Evolutionary conservation across 257 asterid species (phyloP).

Genomic region (Gentiana straminea): DNA sequence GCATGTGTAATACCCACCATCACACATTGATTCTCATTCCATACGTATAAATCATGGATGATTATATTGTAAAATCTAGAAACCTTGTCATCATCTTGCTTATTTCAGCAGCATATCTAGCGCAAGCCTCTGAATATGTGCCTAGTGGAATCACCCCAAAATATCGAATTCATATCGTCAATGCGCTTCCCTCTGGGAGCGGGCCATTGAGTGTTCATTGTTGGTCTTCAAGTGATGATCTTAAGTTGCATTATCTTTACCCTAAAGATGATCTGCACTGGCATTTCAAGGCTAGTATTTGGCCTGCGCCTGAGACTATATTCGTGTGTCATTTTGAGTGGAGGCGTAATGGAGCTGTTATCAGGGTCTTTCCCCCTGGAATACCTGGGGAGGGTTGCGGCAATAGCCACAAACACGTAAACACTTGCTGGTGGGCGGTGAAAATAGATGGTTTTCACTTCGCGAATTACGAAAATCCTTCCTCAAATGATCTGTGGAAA

Average conservation of each 20-base stretch:
- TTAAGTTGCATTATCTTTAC: neutral
- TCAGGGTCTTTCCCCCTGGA: neutral
- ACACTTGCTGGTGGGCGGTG: neutral
- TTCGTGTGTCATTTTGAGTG: neutral
- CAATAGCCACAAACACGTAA: neutral
- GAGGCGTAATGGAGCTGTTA: neutral
- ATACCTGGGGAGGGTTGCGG: neutral
- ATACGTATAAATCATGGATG: too few relatives aligned
- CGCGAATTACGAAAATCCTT: neutral
- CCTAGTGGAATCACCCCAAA: too few relatives aligned
- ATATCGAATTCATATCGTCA: neutral
- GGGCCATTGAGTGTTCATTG: neutral
- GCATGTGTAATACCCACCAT: too few relatives aligned
- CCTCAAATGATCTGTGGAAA: neutral
- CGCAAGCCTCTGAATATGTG: too few relatives aligned
- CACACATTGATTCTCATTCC: too few relatives aligned
- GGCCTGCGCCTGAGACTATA: neutral
- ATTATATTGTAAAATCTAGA: too few relatives aligned
- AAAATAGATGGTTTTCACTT: constrained; percentile 1
- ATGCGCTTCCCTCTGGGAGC: neutral
- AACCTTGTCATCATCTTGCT: too few relatives aligned
- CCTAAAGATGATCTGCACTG: neutral
- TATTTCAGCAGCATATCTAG: too few relatives aligned
- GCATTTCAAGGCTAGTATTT: neutral
- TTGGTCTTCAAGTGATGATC: neutral